phyloP scores from a whole-genome alignment of 345 rosid species.

The Moricandia arvensis region DNA sequence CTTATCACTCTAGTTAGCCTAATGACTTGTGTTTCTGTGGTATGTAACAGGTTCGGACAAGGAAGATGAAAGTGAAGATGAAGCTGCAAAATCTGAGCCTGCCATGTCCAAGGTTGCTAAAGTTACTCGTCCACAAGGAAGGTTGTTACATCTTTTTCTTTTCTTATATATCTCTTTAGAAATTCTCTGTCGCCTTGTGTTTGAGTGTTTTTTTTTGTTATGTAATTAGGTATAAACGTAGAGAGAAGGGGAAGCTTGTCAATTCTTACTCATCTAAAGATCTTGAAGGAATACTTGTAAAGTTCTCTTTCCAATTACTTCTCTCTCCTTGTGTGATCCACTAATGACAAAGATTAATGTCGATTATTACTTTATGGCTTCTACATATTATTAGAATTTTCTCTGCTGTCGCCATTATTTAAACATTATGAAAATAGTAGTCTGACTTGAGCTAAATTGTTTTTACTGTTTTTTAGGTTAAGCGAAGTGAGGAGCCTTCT shows the following conservation, averaged over 20 bases:
- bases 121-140: slow-evolving; percentile 88
- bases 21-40: background rate
- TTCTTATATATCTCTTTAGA: background rate
- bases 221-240: slow-evolving; percentile 58
- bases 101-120: slow-evolving; percentile 44
- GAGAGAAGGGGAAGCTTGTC: slow-evolving; percentile 92
- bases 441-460: background rate
- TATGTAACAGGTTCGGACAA: slow-evolving; percentile 42
- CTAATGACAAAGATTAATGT: background rate
- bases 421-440: background rate
- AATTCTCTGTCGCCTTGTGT: background rate
- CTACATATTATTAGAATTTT: background rate
- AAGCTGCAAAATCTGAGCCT: slow-evolving; percentile 38
- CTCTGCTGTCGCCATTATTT: background rate
- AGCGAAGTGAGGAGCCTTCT: slow-evolving; percentile 55
- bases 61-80: slow-evolving; percentile 39
- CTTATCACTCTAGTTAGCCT: background rate
- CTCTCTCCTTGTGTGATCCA: background rate
- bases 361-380: background rate
- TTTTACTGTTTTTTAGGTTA: slow-evolving; percentile 50
- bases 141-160: slow-evolving; percentile 46
- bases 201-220: background rate
- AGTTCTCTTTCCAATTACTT: slow-evolving; percentile 26
- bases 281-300: slow-evolving; percentile 91
- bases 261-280: slow-evolving; percentile 74